These are phyloP conservation scores for Mycocalia duriaeana DNA, from an alignment of 1,284 basidiomycete genomes.

Conservation along the genomic window DNA sequence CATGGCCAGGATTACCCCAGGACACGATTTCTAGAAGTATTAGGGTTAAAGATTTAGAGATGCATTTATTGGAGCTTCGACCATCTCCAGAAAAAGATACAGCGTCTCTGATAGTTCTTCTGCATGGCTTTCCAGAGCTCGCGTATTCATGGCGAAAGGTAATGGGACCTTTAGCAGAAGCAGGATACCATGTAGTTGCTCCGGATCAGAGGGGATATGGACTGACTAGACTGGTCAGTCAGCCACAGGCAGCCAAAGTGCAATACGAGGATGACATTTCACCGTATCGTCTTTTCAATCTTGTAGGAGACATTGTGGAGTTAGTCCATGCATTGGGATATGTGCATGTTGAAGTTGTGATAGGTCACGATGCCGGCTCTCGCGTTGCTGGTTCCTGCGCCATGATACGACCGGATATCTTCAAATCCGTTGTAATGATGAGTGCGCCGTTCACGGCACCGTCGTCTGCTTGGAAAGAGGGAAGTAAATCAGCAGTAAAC, in stretches of 20 bases:
- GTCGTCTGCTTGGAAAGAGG: conserved; percentile 23
- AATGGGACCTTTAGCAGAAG: conserved; percentile 41
- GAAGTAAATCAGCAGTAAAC: conserved; percentile 12
- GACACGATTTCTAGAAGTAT: conserved; percentile 22
- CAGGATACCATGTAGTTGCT: conserved; percentile 48
- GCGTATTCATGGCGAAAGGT: conserved; percentile 61
- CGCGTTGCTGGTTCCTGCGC: conserved; percentile 46
- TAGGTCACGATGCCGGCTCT: conserved; percentile 63
- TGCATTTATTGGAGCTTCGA: conserved; percentile 48
- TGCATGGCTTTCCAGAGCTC: conserved; percentile 65
- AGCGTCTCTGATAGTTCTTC: conserved; percentile 47
- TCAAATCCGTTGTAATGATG: conserved; percentile 53
- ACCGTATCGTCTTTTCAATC: conserved; percentile 46
- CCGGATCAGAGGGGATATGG: conserved; percentile 52
- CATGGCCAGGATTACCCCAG: conserved; percentile 15
- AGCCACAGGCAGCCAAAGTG: conserved; percentile 16
- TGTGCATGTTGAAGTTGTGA: conserved; percentile 37
- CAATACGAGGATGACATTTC: conserved; percentile 43
- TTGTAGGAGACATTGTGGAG: conserved; percentile 45
- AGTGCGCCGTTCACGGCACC: conserved; percentile 50
- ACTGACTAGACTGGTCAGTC: conserved; percentile 22
- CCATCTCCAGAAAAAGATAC: conserved; percentile 19
- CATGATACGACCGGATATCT: conserved; percentile 51
- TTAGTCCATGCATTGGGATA: conserved; percentile 51
- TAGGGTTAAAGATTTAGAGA: conserved; percentile 36